These are phyloP conservation scores for Kwoniella mangroviensis DNA, from an alignment of 768 basidiomycete genomes.

Conservation along the genomic window DNA sequence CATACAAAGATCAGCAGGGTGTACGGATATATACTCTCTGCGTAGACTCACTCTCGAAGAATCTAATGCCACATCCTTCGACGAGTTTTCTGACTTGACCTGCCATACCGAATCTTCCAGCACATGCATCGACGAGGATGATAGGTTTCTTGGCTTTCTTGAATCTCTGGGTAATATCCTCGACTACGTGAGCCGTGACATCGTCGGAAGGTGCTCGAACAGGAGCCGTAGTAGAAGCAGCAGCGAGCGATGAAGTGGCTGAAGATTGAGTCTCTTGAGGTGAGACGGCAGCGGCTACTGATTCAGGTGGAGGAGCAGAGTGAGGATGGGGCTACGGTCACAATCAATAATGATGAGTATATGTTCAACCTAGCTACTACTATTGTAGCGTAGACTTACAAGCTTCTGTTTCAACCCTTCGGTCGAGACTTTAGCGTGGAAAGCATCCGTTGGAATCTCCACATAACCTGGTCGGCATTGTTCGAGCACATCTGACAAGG, in stretches of 20 bases:
- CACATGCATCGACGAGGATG: constrained; percentile 61
- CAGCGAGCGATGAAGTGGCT: constrained; percentile 23
- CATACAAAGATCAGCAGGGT: neutral
- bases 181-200: constrained; percentile 68
- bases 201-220: constrained; percentile 39
- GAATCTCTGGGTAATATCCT: constrained; percentile 71
- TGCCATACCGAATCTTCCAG: constrained; percentile 55
- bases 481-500: constrained; percentile 64
- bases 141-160: constrained; percentile 68
- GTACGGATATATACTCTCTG: neutral
- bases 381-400: constrained; percentile 58
- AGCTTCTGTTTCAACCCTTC: constrained; percentile 67
- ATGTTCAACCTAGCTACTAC: constrained; percentile 41
- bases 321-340: constrained; percentile 47
- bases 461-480: constrained; percentile 87
- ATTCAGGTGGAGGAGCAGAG: constrained; percentile 51
- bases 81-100: constrained; percentile 49
- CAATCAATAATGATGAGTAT: neutral
- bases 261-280: constrained; percentile 25
- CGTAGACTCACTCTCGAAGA: constrained; percentile 54
- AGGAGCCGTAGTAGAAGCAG: neutral
- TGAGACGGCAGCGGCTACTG: constrained; percentile 23
- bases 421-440: constrained; percentile 69
- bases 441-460: constrained; percentile 81
- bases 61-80: constrained; percentile 50